Evolutionary conservation across 345 rosid genomes (phyloP).

Genomic region (Eucalyptus curtisii): DNA sequence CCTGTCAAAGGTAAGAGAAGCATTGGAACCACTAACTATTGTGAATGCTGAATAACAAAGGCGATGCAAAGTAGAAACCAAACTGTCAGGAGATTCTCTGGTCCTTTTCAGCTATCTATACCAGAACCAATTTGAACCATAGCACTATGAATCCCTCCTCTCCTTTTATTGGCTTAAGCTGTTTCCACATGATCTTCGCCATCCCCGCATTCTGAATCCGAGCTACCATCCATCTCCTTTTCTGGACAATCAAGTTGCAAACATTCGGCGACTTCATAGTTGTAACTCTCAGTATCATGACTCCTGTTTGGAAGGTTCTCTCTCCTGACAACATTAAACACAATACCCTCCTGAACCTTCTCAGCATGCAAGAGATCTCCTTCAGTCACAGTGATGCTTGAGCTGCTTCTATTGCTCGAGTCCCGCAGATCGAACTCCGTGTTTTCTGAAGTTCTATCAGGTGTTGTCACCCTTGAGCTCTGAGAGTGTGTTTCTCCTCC

Average conservation of each 20-base stretch:
- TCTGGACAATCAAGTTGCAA: slow-evolving; percentile 58
- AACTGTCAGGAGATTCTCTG: background rate
- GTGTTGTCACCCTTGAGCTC: slow-evolving; percentile 24
- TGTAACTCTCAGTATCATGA: slow-evolving; percentile 14
- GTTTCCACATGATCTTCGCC: background rate
- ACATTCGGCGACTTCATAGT: slow-evolving; percentile 42
- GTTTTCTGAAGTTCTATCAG: slow-evolving; percentile 24
- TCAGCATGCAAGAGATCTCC: slow-evolving; percentile 86
- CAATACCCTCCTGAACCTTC: slow-evolving; percentile 42
- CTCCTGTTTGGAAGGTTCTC: slow-evolving; percentile 20
- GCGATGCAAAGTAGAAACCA: background rate
- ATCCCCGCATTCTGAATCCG: background rate
- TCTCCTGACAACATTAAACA: slow-evolving; percentile 61
- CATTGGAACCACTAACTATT: background rate
- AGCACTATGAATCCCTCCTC: background rate
- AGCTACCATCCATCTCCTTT: slow-evolving; percentile 32
- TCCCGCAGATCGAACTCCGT: slow-evolving; percentile 17
- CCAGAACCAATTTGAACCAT: background rate
- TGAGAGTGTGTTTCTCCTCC: slow-evolving; percentile 29
- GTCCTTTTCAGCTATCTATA: background rate
- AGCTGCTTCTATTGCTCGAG: slow-evolving; percentile 21
- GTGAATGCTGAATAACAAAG: background rate
- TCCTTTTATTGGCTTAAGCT: background rate
- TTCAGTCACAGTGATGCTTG: slow-evolving; percentile 60
- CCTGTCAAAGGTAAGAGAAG: background rate